Conservation (phyloP, 495 filamentous ascomycete genomes). For the Xylaria sp. region DNA sequence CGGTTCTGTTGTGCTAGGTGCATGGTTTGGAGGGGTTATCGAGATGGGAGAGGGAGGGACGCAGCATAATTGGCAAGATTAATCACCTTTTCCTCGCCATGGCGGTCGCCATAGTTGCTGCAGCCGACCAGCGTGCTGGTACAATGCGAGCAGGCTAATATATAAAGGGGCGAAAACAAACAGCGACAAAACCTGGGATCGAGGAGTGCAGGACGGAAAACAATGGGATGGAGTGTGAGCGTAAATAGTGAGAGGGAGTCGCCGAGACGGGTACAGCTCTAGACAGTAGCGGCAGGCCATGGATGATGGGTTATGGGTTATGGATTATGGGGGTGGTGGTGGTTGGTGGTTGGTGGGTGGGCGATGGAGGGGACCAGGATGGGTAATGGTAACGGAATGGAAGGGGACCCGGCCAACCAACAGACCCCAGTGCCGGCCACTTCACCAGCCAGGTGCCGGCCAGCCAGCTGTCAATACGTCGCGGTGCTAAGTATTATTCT, state of each 20-base stretch:
- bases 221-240: slow-evolving; percentile 19
- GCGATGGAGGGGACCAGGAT: too few relatives aligned
- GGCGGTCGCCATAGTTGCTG: slow-evolving; percentile 32
- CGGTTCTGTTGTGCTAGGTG: background rate
- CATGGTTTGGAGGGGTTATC: slow-evolving; percentile 25
- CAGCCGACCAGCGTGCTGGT: slow-evolving; percentile 31
- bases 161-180: slow-evolving; percentile 37
- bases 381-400: too few relatives aligned
- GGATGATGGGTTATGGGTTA: background rate
- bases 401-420: slow-evolving; percentile 4
- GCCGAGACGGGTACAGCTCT: slow-evolving; percentile 2
- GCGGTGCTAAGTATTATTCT: background rate
- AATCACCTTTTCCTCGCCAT: slow-evolving; percentile 42
- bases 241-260: slow-evolving; percentile 8
- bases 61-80: slow-evolving; percentile 17
- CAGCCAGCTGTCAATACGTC: slow-evolving; percentile 24
- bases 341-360: too few relatives aligned
- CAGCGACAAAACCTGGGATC: slow-evolving; percentile 15
- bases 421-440: background rate
- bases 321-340: too few relatives aligned
- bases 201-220: slow-evolving; percentile 16
- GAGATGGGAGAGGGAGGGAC: background rate
- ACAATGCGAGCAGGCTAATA: slow-evolving; percentile 21
- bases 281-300: background rate
- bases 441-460: slow-evolving; percentile 18